A percentile compares a stretch with the other conserved stretches of the same genome.
These are phyloP conservation scores for Diutina pseudorugosa DNA, from an alignment of 1,139 yeast species.

Conservation along the genomic window DNA sequence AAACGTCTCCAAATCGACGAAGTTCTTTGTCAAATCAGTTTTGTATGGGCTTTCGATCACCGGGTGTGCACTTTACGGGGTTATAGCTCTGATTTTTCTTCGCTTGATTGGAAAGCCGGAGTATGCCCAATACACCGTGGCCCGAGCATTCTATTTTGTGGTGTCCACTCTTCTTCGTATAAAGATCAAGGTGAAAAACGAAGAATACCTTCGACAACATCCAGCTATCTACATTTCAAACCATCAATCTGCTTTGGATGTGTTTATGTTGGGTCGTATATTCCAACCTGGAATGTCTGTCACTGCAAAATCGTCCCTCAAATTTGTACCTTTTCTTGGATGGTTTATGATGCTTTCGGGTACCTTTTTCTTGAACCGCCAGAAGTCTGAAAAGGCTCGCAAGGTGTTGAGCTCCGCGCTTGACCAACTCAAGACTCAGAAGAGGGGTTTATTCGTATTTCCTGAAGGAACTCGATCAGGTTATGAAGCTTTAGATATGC, in stretches of 20 bases:
- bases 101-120: slow-evolving; percentile 63
- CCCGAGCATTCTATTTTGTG: slow-evolving; percentile 60
- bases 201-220: slow-evolving; percentile 35
- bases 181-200: slow-evolving; percentile 54
- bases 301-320: slow-evolving; percentile 78
- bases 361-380: slow-evolving; percentile 80
- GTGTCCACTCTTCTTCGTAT: slow-evolving; percentile 56
- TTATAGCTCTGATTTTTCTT: slow-evolving; percentile 57
- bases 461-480: slow-evolving; percentile 96
- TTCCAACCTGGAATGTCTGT: slow-evolving; percentile 89
- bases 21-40: slow-evolving; percentile 43
- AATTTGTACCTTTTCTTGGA: slow-evolving; percentile 85
- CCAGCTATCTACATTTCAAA: slow-evolving; percentile 84
- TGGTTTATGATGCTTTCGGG: slow-evolving; percentile 93
- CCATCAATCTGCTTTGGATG: slow-evolving; percentile 86
- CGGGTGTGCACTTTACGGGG: slow-evolving; percentile 66
- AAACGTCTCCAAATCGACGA: slow-evolving; percentile 11
- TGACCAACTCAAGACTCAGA: slow-evolving; percentile 39
- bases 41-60: slow-evolving; percentile 40
- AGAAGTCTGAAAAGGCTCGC: slow-evolving; percentile 66
- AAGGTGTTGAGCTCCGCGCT: slow-evolving; percentile 63
- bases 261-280: slow-evolving; percentile 62
- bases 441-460: slow-evolving; percentile 71
- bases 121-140: slow-evolving; percentile 83
- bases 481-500: slow-evolving; percentile 48